Evolutionary conservation across 305 asterid species (phyloP).

Genomic region (Fraxinus platypoda): DNA sequence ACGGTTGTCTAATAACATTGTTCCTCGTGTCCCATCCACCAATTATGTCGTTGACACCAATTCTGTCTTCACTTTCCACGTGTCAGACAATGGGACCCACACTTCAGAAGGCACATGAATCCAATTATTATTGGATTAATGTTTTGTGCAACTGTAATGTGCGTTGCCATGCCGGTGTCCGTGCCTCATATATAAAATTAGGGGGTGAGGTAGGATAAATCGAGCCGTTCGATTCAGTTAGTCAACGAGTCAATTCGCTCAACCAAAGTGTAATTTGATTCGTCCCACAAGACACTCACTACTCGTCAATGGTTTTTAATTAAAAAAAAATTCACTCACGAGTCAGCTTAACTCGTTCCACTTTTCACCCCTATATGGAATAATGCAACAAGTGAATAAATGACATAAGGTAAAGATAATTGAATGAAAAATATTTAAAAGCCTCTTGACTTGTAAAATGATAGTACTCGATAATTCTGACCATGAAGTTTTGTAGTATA

Average conservation of each 20-base stretch:
- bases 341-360: background rate
- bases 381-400: background rate
- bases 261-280: background rate
- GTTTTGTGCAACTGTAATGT: background rate
- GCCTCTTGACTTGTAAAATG: background rate
- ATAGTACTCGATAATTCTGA: background rate
- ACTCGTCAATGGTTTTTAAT: background rate
- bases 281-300: background rate
- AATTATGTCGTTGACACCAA: conserved; percentile 7
- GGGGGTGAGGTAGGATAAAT: background rate
- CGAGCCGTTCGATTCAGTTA: background rate
- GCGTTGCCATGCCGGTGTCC: conserved; percentile 8
- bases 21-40: background rate
- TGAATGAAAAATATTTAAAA: background rate
- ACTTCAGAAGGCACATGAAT: background rate
- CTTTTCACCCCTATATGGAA: background rate
- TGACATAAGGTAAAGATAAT: background rate
- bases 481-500: background rate
- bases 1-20: background rate
- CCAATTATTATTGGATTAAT: background rate
- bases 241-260: background rate
- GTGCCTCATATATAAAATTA: background rate
- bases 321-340: background rate
- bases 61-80: conserved; percentile 20
- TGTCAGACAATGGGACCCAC: conserved; percentile 13